These are phyloP conservation scores for Scutellaria galericulata DNA, from an alignment of 257 asterid genomes.

Conservation along the genomic window DNA sequence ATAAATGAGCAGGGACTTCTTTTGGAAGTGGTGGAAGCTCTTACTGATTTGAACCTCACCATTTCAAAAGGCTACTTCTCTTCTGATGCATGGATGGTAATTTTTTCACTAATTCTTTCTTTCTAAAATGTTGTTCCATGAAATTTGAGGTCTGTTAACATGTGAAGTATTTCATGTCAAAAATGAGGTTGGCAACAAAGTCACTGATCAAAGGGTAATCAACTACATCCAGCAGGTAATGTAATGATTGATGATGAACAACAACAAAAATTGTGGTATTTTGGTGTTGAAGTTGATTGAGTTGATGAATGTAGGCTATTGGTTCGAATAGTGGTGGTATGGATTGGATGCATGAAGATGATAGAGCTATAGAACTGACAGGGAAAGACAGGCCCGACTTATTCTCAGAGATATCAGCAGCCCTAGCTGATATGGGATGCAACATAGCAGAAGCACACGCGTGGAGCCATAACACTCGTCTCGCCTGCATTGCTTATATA, in stretches of 20 bases:
- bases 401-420: slow-evolving; percentile 84
- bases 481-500: slow-evolving; percentile 76
- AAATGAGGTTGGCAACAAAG: slow-evolving; percentile 64
- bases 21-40: too few species aligned
- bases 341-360: too few species aligned
- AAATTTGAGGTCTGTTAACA: not conserved
- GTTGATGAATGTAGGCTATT: slow-evolving; percentile 48
- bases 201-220: slow-evolving; percentile 65
- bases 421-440: slow-evolving; percentile 71
- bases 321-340: slow-evolving; percentile 36
- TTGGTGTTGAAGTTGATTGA: too few species aligned
- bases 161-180: slow-evolving; percentile 74
- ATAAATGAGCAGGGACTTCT: too few species aligned
- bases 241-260: not conserved
- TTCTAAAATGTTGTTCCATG: too few species aligned
- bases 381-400: slow-evolving; percentile 81
- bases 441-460: slow-evolving; percentile 76
- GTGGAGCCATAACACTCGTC: slow-evolving; percentile 74
- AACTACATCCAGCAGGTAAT: slow-evolving; percentile 69
- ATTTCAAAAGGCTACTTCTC: too few species aligned
- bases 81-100: too few species aligned
- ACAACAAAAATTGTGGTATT: too few species aligned
- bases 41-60: too few species aligned
- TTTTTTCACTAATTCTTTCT: too few species aligned
- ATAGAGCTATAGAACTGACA: slow-evolving; percentile 63